A percentile compares a stretch with the other conserved stretches of the same genome.
Conservation (phyloP, 1,139 yeast species). For the Oligophagozyma castellii region DNA sequence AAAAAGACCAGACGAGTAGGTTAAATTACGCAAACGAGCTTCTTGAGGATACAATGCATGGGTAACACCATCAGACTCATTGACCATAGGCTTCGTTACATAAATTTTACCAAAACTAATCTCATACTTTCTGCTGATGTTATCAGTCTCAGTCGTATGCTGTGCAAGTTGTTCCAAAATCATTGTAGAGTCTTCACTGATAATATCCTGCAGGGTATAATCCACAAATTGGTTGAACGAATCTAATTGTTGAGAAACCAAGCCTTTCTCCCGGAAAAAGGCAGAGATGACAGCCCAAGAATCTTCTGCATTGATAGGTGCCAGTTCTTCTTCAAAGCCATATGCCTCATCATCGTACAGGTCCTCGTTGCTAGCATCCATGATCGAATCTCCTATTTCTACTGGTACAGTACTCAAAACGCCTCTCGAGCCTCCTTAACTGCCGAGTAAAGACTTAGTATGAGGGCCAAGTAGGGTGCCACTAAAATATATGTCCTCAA, state of each 20-base stretch:
- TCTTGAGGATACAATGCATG: constrained; percentile 97
- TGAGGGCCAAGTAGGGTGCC: no score
- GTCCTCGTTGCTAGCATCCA: no score
- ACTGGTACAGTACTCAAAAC: no score
- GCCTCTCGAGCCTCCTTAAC: no score
- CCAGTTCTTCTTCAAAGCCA: constrained; percentile 46
- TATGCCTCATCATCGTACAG: constrained; percentile 43
- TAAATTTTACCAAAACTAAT: constrained; percentile 94
- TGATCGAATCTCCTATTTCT: no score
- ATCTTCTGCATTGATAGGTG: constrained; percentile 89
- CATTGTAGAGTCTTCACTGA: constrained; percentile 88
- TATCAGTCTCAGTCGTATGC: constrained; percentile 82
- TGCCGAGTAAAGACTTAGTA: no score
- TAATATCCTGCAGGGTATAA: constrained; percentile 90
- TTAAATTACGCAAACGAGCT: constrained; percentile 88
- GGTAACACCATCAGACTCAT: constrained; percentile 99
- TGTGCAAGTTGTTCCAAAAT: constrained; percentile 97
- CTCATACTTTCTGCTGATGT: constrained; percentile 82
- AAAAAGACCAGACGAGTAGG: constrained; percentile 90
- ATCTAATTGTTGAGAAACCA: constrained; percentile 95
- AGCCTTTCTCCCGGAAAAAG: constrained; percentile 90
- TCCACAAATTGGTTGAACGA: constrained; percentile 97
- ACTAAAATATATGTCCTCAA: no score
- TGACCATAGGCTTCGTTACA: constrained; percentile 93
- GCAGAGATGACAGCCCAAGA: constrained; percentile 98